Evolutionary conservation across 2,329 filamentous ascomycete genomes (phyloP).

Genomic region (Penicillium sp.): DNA sequence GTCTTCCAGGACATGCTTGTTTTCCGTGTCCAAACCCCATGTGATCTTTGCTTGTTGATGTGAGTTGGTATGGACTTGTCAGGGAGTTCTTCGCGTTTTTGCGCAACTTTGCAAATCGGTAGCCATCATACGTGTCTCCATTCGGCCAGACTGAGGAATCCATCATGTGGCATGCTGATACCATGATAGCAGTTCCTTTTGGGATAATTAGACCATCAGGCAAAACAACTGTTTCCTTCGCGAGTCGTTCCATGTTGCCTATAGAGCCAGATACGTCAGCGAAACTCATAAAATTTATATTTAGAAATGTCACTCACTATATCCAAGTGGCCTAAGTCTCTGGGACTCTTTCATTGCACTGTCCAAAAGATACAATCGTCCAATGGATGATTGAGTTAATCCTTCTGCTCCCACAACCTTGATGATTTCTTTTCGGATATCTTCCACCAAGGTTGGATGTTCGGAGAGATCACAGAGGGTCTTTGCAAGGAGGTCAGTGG

Average conservation of each 20-base stretch:
- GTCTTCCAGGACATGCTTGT: slow-evolving; percentile 48
- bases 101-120: slow-evolving; percentile 7
- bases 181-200: neutral
- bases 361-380: slow-evolving; percentile 10
- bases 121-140: slow-evolving; percentile 1
- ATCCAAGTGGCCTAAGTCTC: neutral
- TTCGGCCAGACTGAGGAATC: neutral
- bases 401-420: neutral
- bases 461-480: slow-evolving; percentile 7
- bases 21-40: slow-evolving; percentile 62
- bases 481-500: slow-evolving; percentile 6
- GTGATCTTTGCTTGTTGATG: slow-evolving; percentile 56
- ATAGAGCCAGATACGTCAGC: neutral
- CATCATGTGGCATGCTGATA: neutral
- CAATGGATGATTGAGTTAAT: slow-evolving; percentile 4
- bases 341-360: slow-evolving; percentile 12
- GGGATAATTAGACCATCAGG: neutral
- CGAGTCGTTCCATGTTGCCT: neutral
- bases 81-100: neutral
- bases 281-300: too few relatives aligned
- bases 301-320: neutral
- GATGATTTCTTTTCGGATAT: slow-evolving; percentile 12
- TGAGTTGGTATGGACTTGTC: slow-evolving; percentile 39
- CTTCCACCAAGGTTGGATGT: neutral
- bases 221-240: neutral